Base-by-base conservation (phyloP, 2,329 filamentous ascomycete genomes). In the Colletotrichum liriopes region DNA sequence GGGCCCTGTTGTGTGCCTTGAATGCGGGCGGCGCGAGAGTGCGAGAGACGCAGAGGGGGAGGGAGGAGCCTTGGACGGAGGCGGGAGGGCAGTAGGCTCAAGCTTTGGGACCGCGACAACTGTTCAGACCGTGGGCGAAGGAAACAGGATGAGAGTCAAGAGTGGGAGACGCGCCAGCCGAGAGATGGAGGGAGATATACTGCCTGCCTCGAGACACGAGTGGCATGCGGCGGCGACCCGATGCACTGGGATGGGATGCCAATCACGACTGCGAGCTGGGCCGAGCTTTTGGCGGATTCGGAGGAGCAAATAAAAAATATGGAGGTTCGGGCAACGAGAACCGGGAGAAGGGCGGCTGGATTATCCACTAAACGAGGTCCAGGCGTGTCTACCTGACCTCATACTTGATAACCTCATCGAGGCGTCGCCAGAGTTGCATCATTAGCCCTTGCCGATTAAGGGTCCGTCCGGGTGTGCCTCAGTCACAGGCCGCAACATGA, bases 321-420 rank as follows among this genome's bases (percentile, higher is more conserved):
- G 49, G 49, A 45, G 29, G 26, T 37, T 64, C 35, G 32, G 60
- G 61, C 61, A 64, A 41, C 16, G 23, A 51, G 26, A 65, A 54
- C 54, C 20, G 58, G 41, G 60, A 39, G 51, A 52, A 63, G 39
- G 39, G n/a, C 47, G 41, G 59, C 32, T 68, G 47, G 14, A 64
- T 8, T 55, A 61, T 49, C 67, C 68, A 71, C 64, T 47, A 52
- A 14, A 49, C 49, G 37, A 49, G 39, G 55, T 35, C 62, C 23
- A 60, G 55, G 41, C 37, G 45, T 23, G 54, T 41, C 69, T 51
- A 41, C 65, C 54, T 69, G 65, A 72, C 65, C 65, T 72, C 65
- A 72, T 55, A 47, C 58, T 16, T 52, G 29, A 49, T 45, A 26
- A 72, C 58, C 58, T 68, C 35, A 35, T 47, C 5, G 58, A 51